These are phyloP conservation scores for Nicotiana knightiana DNA, from an alignment of 257 asterid genomes.

Conservation along the genomic window DNA sequence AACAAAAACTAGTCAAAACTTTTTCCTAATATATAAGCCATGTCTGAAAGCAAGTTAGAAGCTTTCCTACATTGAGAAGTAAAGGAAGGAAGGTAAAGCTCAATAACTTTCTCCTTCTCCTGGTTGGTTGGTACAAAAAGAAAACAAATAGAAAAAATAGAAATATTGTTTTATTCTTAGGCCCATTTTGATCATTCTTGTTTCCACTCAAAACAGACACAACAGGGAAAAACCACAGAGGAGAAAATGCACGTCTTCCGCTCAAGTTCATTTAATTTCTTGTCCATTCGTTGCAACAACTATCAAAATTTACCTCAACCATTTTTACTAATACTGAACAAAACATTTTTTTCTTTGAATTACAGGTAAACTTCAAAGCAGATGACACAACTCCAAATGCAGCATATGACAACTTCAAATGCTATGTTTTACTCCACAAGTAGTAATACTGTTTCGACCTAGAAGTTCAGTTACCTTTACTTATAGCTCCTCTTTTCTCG, in stretches of 20 bases:
- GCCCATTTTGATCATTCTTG: neutral
- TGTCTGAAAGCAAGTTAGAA: neutral
- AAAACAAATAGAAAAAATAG: neutral
- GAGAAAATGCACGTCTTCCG: neutral
- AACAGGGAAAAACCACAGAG: neutral
- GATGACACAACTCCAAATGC: neutral
- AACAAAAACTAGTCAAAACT: neutral
- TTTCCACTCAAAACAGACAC: neutral
- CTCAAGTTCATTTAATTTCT: neutral
- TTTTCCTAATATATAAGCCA: neutral
- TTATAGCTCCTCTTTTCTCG: constrained; percentile 66
- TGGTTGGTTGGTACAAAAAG: neutral
- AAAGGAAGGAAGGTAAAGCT: neutral
- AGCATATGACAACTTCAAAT: neutral
- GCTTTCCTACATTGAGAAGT: neutral
- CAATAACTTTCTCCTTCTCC: neutral
- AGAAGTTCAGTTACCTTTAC: constrained; percentile 13
- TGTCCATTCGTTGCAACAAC: neutral
- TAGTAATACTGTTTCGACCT: neutral
- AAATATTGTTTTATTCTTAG: neutral
- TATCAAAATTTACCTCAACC: neutral
- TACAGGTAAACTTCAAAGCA: neutral
- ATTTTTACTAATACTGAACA: neutral
- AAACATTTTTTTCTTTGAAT: neutral
- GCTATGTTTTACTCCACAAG: neutral